Evolutionary conservation across 2,329 filamentous ascomycete species (phyloP), one percentile per base, ranked within the genome.

Genomic region (Lasiodiplodia hormozganensis): DNA sequence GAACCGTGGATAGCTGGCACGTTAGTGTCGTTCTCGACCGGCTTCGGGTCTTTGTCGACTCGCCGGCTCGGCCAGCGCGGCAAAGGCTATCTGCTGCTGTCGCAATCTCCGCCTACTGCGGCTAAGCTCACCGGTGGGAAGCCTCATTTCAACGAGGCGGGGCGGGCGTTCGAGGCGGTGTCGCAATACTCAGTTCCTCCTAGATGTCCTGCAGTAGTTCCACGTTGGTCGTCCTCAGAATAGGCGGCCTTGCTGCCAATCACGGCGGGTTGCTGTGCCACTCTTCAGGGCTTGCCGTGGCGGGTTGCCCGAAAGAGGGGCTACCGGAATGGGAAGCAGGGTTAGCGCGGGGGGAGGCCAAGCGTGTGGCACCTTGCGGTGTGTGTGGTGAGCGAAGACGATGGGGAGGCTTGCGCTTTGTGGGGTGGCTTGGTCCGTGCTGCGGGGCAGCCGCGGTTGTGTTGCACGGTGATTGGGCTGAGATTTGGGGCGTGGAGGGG

Each of bases 361-460:
- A 47, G 43, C 43, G 43, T 64, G 47, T 64, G 60, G 60, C 60
- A 64, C 60, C 38, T 52, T 64, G 60, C 60, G 60, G 60, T 64
- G 60, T 64, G 60, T 64, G 60, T 52, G 47, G 36, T 36, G 25
- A 51, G 40, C 34, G 54, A n/a, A 23, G 31, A 38, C 28, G 56
- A 21, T 43, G 43, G 16, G 23, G 36, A 18, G 12, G 6, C 16
- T 51, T 31, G 40, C 31, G 54, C 31, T 28, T 40, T 34, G 54
- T 34, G 54, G 31, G 31, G 54, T 57, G n/a, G 34, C 2, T 0
- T 64, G 60, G 40, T 4, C 25, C 28, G 60, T 53, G 60, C 16
- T 47, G 56, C 38, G 56, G 18, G 40, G 40, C 43, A 47, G 43
- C 34, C 23, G 54, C 31, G 54, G 54, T 36, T n/a, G 56, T 47